Base-by-base conservation (phyloP, 2,329 filamentous ascomycete species). In the Metarhizium humberi region DNA sequence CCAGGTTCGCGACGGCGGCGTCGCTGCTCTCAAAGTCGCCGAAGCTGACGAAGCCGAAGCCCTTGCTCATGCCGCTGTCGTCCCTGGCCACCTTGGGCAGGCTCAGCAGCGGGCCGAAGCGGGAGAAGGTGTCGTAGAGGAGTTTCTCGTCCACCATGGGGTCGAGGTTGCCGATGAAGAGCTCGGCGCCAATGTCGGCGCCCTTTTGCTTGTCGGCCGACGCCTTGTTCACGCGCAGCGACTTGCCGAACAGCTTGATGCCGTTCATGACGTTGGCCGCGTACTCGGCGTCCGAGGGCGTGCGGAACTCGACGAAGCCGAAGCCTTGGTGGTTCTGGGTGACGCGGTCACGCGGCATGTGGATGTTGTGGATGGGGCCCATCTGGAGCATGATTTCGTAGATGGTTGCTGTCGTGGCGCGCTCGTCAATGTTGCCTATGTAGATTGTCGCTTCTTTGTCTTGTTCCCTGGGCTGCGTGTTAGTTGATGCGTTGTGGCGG, bases 381-480 rank as follows among this genome's bases (percentile, higher is more conserved):
- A 92, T 91, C 76, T 99, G 94, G 55, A 96, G 85, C 91, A 97
- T 97, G 66, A 99, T 81, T 78, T 99, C 94, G 86, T 94, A 96
- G 62, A 99, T 85, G 63, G 96, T 81, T 64, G 87, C 86, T 68
- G 96, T 90, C 50, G 87, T 87, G 61, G 94, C 89, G 71, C 94
- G 90, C 78, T 99, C 94, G 76, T 99, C 94, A 66, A 99, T 90
- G 72, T 97, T 97, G 69, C 94, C 94, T 63, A 97, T 90, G 73
- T 99, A 99, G 70, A 97, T 89, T 46, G 94, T 97, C 63, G 91
- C 91, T 74, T 97, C 92, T 73, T 96, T 96, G 74, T 97, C 92
- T 78, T 97, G 92, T 71, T 96, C 90, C 89, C 88, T 92, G 61
- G 18, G n/a, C 54, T 52, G 13, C 57, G 40, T 13, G 50, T 46